Base-by-base conservation (phyloP, 805 yeast genomes). In the Candida patagonica region DNA sequence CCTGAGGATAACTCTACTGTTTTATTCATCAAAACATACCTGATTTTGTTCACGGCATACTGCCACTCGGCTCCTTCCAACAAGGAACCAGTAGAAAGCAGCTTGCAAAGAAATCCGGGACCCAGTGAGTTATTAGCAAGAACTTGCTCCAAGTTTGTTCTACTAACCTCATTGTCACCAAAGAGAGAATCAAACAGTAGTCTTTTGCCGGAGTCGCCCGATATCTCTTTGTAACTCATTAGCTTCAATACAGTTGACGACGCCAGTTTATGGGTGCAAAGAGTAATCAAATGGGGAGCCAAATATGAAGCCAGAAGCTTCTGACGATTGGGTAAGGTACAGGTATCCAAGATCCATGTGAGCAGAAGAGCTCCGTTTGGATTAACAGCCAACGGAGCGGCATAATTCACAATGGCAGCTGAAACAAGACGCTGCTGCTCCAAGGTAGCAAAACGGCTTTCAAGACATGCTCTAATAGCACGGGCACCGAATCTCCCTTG, bases 271-370 rank as follows among this genome's bases (percentile, higher is more conserved):
- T 86, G 94, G 30, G 80, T 73, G 52, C 89, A 76, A 44, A 86
- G 63, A 27, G 66, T 70, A 9, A 68, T 74, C 51, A 87, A 68
- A 49, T 76, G 68, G 1, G 85, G 78, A 34, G 75, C 52, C 41
- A 86, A 63, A 52, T 72, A 69, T 23, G 74, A 71, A 2, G 86
- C 77, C 35, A 92, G 64, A 15, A 84, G 65, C 21, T 66, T 61
- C 58, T 79, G 83, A 51, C 89, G 73, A 51, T 76, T 71, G 29
- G 79, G 78, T 31, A 78, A 54, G 6, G 68, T 68, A 49, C 83
- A 81, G 1, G 96, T 84, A 56, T 92, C 98, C 55, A 92, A 70
- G 52, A 83, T 81, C 98, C 98, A 92, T 1, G 96, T 86, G 40
- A 92, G 73, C 50, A 92, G 68, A 47, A 92, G 65, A 1, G 95